phyloP scores from a whole-genome alignment of 169 alveolate genomes.

The Plasmodium gallinaceum region DNA sequence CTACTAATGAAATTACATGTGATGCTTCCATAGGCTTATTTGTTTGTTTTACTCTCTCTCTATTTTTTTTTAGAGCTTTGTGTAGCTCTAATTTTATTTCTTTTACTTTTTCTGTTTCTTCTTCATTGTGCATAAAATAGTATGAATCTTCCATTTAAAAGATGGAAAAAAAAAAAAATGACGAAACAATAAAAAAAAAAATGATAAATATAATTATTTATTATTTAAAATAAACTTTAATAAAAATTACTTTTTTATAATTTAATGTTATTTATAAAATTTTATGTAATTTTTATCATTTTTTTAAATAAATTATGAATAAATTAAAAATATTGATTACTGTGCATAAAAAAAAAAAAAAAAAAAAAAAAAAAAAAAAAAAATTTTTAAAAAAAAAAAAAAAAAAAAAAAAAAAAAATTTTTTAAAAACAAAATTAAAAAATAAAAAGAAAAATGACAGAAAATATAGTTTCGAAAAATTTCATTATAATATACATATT shows the following conservation, averaged over 20 bases:
- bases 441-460: background rate
- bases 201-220: background rate
- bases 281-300: no score
- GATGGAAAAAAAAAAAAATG: background rate
- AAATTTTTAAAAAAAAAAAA: conserved; percentile 8
- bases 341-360: background rate
- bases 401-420: conserved; percentile 18
- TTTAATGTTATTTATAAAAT: no score
- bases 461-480: background rate
- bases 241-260: no score
- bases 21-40: conserved; percentile 50
- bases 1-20: conserved; percentile 17
- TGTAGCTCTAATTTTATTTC: conserved; percentile 69
- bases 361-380: background rate
- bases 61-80: conserved; percentile 46
- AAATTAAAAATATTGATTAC: background rate
- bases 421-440: background rate
- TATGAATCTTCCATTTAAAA: conserved; percentile 56
- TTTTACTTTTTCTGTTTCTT: conserved; percentile 63
- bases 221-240: no score
- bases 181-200: background rate
- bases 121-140: conserved; percentile 47
- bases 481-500: background rate
- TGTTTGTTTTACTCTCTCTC: conserved; percentile 11
- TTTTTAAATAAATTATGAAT: no score